Evolutionary conservation across 805 yeast species (phyloP).

Genomic region (Danielia oregonensis): DNA sequence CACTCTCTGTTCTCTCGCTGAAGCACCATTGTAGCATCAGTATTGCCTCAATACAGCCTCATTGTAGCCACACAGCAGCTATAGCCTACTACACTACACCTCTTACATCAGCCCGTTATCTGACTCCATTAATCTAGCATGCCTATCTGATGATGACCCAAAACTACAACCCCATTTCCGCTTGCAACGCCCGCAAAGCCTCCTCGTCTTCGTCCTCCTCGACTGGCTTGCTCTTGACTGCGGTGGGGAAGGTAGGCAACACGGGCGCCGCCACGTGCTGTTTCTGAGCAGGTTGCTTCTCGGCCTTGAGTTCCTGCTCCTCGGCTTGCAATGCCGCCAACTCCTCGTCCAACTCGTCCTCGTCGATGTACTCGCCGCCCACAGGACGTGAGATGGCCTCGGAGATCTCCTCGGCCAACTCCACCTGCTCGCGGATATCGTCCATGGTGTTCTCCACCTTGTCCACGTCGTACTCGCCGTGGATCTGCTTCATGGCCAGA

Average conservation of each 20-base stretch:
- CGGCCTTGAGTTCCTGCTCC: constrained; percentile 50
- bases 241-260: constrained; percentile 45
- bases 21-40: too few species aligned
- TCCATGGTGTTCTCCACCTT: constrained; percentile 98
- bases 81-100: too few species aligned
- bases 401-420: constrained; percentile 88
- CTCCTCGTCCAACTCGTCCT: constrained; percentile 93
- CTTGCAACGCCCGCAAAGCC: constrained; percentile 76
- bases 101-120: too few species aligned
- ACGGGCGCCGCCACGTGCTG: constrained; percentile 24
- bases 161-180: constrained; percentile 73
- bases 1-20: too few species aligned
- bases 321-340: constrained; percentile 85
- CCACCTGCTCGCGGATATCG: constrained; percentile 95
- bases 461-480: constrained; percentile 91
- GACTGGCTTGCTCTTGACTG: constrained; percentile 34
- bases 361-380: constrained; percentile 77
- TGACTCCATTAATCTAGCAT: too few species aligned
- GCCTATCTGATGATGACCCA: too few species aligned
- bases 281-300: constrained; percentile 14
- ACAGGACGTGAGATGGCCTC: constrained; percentile 95
- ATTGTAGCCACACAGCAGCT: too few species aligned
- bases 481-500: constrained; percentile 92
- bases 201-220: constrained; percentile 78
- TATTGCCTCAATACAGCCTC: too few species aligned